Evolutionary conservation across 2,329 filamentous ascomycete genomes (phyloP).

Genomic region (Penicillium expansum): DNA sequence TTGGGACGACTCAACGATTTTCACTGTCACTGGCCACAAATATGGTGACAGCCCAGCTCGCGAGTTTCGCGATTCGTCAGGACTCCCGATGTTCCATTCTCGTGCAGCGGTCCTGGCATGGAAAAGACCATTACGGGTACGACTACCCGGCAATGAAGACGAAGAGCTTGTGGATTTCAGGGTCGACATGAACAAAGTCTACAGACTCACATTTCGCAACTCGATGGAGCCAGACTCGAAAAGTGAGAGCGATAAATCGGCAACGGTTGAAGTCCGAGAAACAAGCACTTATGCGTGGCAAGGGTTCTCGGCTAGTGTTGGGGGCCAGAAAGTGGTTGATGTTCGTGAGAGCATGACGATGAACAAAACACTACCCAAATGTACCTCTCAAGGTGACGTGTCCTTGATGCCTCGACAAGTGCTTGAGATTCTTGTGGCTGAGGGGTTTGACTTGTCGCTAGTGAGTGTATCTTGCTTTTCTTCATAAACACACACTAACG

Average conservation of each 20-base stretch:
- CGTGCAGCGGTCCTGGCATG: too few relatives aligned
- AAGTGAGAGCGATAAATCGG: constrained; percentile 16
- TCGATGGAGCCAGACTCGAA: constrained; percentile 18
- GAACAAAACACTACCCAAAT: constrained; percentile 4
- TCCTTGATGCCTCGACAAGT: constrained; percentile 3
- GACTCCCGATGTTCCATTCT: too few relatives aligned
- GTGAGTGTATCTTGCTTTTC: background rate
- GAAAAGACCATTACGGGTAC: too few relatives aligned
- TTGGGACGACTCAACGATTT: too few relatives aligned
- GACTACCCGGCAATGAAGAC: constrained; percentile 22
- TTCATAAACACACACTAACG: background rate
- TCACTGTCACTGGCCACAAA: too few relatives aligned
- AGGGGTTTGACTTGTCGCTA: constrained; percentile 14
- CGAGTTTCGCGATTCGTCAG: too few relatives aligned
- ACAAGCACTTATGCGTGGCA: background rate
- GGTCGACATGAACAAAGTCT: constrained; percentile 4
- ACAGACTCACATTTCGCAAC: constrained; percentile 26
- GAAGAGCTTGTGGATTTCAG: constrained; percentile 14
- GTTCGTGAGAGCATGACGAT: constrained; percentile 14
- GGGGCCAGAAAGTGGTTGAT: constrained; percentile 12
- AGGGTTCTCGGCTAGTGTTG: background rate
- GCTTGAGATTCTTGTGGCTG: constrained; percentile 13
- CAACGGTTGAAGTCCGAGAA: constrained; percentile 15
- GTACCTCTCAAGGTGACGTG: background rate
- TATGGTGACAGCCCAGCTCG: too few relatives aligned